Base-by-base conservation (phyloP, 768 basidiomycete genomes). In the Coprinopsis cinerea region DNA sequence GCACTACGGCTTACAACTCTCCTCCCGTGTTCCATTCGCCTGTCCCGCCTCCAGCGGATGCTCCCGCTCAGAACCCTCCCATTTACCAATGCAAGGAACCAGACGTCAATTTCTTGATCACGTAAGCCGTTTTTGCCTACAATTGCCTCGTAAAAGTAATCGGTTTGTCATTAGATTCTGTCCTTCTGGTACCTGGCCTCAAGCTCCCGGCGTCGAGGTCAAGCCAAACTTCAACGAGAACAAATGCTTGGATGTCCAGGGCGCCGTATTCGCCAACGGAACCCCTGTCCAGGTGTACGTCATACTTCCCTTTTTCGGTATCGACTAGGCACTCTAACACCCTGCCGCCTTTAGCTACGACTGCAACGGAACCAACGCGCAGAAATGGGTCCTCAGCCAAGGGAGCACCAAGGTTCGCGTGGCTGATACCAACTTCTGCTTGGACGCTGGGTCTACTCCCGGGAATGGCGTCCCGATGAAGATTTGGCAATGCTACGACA, bases 161-260 rank as follows among this genome's bases (percentile, higher is more conserved):
- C 9, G 9, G 13, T 41, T 10, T 48, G 9, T 39, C 10, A 11
- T 10, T 32, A 41, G 48, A n/a, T 49, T 49, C 40, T 49, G 48
- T 28, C 48, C 48, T 13, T 28, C 26, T 17, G 48, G 48, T 11
- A 43, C 10, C n/a, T 49, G 48, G 48, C 48, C 48, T 11, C 24
- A 50, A n/a, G 42, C 53, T 4, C 45, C 25, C 53, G 10, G 52
- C 53, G 30, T 24, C 28, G 20, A 53, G 62, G 58, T 48, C 52
- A 39, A 47, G 14, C 50, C 53, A 13, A 48, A 44, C 22, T 35
- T 24, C 20, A 20, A 61, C 42, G 35, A 34, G 1, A 52, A 55
- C 14, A 67, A 69, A 51, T 70, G 65, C 47, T 55, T 69, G 13
- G 66, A 69, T 17, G 67, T 68, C 44, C 66, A 63, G 14, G 65